Conservation (phyloP, 1,139 yeast species). For the Candida sp. region DNA sequence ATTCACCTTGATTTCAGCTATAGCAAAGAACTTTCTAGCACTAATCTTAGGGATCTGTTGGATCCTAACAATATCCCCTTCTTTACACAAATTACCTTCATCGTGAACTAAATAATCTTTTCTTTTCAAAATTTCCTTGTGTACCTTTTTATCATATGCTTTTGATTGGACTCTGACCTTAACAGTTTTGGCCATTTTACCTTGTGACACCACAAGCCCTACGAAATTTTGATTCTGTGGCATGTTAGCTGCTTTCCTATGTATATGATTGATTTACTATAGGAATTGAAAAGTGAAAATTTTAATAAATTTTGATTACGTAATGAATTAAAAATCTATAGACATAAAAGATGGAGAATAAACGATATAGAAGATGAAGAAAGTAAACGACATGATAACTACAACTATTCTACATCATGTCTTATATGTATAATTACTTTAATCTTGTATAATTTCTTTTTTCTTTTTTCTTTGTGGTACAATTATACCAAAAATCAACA, state of each 20-base stretch:
- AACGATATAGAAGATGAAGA: no score
- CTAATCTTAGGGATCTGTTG: constrained; percentile 88
- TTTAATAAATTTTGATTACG: background rate
- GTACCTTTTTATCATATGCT: constrained; percentile 64
- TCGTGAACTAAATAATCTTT: constrained; percentile 92
- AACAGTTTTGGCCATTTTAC: constrained; percentile 93
- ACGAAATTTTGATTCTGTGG: constrained; percentile 79
- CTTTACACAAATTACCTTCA: constrained; percentile 86
- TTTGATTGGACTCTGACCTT: constrained; percentile 84
- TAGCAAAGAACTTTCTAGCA: constrained; percentile 82
- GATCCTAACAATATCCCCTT: constrained; percentile 93
- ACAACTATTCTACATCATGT: no score
- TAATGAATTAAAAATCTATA: no score
- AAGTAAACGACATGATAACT: no score
- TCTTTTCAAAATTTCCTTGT: constrained; percentile 73
- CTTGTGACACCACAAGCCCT: constrained; percentile 93
- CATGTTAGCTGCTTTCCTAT: constrained; percentile 35
- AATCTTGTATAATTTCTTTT: no score
- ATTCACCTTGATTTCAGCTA: constrained; percentile 86
- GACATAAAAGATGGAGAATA: no score
- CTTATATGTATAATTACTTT: no score
- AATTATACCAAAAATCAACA: no score
- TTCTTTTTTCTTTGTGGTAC: no score
- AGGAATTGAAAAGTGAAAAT: background rate
- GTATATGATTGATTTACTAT: background rate